These are phyloP conservation scores for Ricinus communis DNA, from an alignment of 345 rosid genomes.

Conservation along the genomic window DNA sequence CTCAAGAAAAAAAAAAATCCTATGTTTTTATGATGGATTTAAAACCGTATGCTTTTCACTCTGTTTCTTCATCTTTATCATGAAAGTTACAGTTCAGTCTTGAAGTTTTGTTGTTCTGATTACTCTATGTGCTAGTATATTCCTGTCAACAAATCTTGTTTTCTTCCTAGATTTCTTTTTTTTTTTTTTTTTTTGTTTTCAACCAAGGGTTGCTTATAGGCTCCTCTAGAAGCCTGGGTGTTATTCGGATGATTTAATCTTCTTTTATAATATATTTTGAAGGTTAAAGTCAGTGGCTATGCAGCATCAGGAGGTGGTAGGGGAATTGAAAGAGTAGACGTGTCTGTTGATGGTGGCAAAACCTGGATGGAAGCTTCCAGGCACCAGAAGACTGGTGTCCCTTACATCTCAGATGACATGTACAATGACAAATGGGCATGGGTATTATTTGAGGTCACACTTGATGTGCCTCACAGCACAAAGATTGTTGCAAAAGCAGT, in stretches of 20 bases:
- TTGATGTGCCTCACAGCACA: slow-evolving; percentile 50
- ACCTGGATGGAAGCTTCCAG: slow-evolving; percentile 86
- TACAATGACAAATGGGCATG: slow-evolving; percentile 93
- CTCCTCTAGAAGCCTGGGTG: background rate
- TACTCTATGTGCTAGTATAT: too few species aligned
- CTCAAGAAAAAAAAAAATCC: too few species aligned
- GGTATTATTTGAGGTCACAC: slow-evolving; percentile 78
- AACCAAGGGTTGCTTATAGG: background rate
- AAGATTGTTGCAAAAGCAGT: slow-evolving; percentile 94
- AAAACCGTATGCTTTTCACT: background rate
- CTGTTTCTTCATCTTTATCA: background rate
- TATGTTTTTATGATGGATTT: background rate
- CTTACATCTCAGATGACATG: slow-evolving; percentile 58
- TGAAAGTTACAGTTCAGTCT: background rate
- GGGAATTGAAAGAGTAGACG: slow-evolving; percentile 92
- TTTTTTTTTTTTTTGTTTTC: too few species aligned
- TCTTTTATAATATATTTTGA: slow-evolving; percentile 16
- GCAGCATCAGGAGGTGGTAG: slow-evolving; percentile 98
- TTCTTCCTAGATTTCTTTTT: background rate
- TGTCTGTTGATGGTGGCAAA: slow-evolving; percentile 88
- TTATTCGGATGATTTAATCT: slow-evolving; percentile 3
- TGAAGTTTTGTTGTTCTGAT: background rate
- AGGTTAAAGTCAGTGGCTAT: slow-evolving; percentile 82
- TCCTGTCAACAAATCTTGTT: background rate
- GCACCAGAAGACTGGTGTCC: slow-evolving; percentile 57